These are phyloP conservation scores for Monosporozyma unispora DNA, from an alignment of 805 yeast species.

Conservation along the genomic window DNA sequence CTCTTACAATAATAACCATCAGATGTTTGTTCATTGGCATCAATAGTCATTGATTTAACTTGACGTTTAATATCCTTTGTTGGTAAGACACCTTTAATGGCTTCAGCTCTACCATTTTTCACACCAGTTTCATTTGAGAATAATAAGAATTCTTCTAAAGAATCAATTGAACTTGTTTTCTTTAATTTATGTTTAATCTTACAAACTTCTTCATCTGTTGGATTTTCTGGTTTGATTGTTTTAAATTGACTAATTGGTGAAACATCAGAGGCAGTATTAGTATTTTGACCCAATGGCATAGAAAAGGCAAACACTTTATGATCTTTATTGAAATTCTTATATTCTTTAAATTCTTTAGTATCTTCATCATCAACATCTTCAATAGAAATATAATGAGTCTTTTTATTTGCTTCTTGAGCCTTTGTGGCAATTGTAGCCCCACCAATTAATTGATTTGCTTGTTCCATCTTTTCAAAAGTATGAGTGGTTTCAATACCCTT, in stretches of 20 bases:
- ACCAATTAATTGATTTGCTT: slow-evolving; percentile 10
- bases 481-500: slow-evolving; percentile 7
- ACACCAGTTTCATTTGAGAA: slow-evolving; percentile 47
- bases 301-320: slow-evolving; percentile 32
- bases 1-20: slow-evolving; percentile 22
- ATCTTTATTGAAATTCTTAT: slow-evolving; percentile 7
- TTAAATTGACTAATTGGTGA: slow-evolving; percentile 8
- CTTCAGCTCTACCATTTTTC: slow-evolving; percentile 61
- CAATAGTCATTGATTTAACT: slow-evolving; percentile 16
- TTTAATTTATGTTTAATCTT: slow-evolving; percentile 29
- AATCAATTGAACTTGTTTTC: slow-evolving; percentile 49
- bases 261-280: neutral
- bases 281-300: slow-evolving; percentile 33
- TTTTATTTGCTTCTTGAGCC: neutral
- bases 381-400: slow-evolving; percentile 6
- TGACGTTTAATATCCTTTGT: slow-evolving; percentile 33
- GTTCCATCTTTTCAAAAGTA: slow-evolving; percentile 7
- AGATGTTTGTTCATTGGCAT: slow-evolving; percentile 13
- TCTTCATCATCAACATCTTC: slow-evolving; percentile 10
- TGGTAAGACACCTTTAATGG: slow-evolving; percentile 54
- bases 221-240: slow-evolving; percentile 12
- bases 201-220: neutral
- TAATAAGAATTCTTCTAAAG: slow-evolving; percentile 53
- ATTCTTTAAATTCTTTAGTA: slow-evolving; percentile 7
- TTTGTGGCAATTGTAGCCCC: slow-evolving; percentile 7